Evolutionary conservation across 306 rosid genomes (phyloP).

Genomic region (Pyrus betulifolia): DNA sequence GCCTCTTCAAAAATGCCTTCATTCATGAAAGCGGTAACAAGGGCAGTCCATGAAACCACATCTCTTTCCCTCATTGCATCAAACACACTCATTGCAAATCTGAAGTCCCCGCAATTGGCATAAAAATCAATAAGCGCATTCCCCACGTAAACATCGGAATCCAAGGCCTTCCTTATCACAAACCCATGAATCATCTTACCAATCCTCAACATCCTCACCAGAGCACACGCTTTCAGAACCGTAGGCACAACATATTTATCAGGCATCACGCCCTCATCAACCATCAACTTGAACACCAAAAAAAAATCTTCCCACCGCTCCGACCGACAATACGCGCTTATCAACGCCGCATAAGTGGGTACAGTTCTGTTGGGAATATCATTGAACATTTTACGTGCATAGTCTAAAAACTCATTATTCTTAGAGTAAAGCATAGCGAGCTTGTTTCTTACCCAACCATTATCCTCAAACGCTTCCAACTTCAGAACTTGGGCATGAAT

Average conservation of each 20-base stretch:
- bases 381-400: slow-evolving; percentile 33
- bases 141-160: slow-evolving; percentile 30
- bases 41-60: slow-evolving; percentile 43
- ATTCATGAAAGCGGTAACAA: slow-evolving; percentile 34
- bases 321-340: slow-evolving; percentile 24
- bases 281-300: slow-evolving; percentile 25
- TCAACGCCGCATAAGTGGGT: slow-evolving; percentile 15
- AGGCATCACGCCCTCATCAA: slow-evolving; percentile 31
- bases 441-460: slow-evolving; percentile 14
- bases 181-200: slow-evolving; percentile 39
- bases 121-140: slow-evolving; percentile 37
- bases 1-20: slow-evolving; percentile 37
- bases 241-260: slow-evolving; percentile 38
- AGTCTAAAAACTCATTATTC: slow-evolving; percentile 11
- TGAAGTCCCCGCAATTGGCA: slow-evolving; percentile 36
- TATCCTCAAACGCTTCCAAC: slow-evolving; percentile 16
- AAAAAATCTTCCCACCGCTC: slow-evolving; percentile 34
- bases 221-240: slow-evolving; percentile 35
- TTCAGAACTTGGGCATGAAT: slow-evolving; percentile 27
- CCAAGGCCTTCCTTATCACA: slow-evolving; percentile 20
- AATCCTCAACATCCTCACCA: slow-evolving; percentile 10
- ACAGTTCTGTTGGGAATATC: slow-evolving; percentile 19
- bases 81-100: slow-evolving; percentile 27
- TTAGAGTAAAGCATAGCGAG: background rate
- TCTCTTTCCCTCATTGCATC: slow-evolving; percentile 32